Evolutionary conservation across 768 basidiomycete species (phyloP), one percentile per base, ranked within the genome.

Genomic region (Clitopilus hobsonii): DNA sequence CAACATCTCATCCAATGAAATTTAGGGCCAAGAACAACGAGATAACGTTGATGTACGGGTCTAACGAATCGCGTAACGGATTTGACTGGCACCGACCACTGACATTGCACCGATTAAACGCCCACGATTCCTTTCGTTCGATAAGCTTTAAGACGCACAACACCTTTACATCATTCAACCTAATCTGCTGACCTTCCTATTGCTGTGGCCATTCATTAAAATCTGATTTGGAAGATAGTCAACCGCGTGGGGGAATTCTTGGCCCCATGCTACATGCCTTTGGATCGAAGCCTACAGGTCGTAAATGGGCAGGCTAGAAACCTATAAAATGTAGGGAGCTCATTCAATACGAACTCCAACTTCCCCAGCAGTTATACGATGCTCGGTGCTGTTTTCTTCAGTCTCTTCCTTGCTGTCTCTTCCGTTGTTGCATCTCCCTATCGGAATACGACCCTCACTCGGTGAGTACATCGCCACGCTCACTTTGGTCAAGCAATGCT

Each of bases 351-450:
- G 16, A 11, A 10, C 11, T 45, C 22, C 8, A 18, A 23, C 41
- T 45, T 45, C 41, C n/a, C 22, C 11, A 32, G 13, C 25, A 11
- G 26, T 30, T 36, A 30, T 45, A 23, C 25, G 28, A 55, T 58
- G 57, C 38, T 56, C 45, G 32, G 22, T 16, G 49, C 54, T 28
- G 8, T 56, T 16, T 36, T 48, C 22, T n/a, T 51, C 30, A 49
- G 27, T 23, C 49, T 61, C 6, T 51, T 60, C n/a, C 51, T 58
- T 30, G 36, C 32, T 28, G 51, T 30, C 38, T 58, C 52, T 18
- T 36, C 58, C 41, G 52, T 49, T 29, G 25, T 55, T 27, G 47
- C 24, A 22, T n/a, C 8, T 8, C 49, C 30, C 26, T 13, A 29
- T 8, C 25, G 20, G 10, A 18, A 16, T 23, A 45, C 41, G 22